Base-by-base conservation (phyloP, 164 flowering plant genomes). In the Platanus orientalis region DNA sequence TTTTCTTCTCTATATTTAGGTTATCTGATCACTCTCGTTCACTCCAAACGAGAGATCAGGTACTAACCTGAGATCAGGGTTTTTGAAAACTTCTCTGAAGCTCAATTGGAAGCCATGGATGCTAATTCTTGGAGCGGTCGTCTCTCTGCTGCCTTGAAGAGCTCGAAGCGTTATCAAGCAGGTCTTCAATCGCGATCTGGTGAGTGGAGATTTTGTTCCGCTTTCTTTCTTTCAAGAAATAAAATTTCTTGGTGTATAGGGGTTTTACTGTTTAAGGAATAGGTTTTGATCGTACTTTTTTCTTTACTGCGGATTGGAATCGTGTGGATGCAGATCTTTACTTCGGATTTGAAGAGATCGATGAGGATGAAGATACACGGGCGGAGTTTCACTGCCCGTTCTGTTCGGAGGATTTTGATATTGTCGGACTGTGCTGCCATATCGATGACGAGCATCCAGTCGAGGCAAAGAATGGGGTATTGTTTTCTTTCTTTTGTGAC, bases 401-500 rank as follows among this genome's bases (percentile, higher is more conserved):
- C 51, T 91, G 97, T 64, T 69, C 86, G 0, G 96, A 87, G 29
- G 83, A 85, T 66, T 87, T 85, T 29, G 97, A 91, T 73, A 83
- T 91, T 13, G 81, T 88, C 20, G 93, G 90, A 27, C 71, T 91
- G 59, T 91, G 96, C 69, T 85, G 88, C 64, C 97, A 91, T 73
- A 89, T 91, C 39, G 97, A 91, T 65, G 97, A 91, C 12, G 93
- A 85, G 70, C 97, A 91, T 74, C 90, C 91, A 25, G 57, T 75
- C 36, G 96, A 87, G 71, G 82, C 88, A 19, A 85, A 64, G 53
- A 84, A 84, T 77, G 97, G 93, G 95, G 97, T 90, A 81, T 50
- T 49, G 2, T 7, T 67, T 57, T 45, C 30, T 30, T 26, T 29
- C 26, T 7, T 36, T 36, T 36, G 13, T 36, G 10, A 7, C 12